A percentile compares a stretch with the other conserved stretches of the same genome.
These are phyloP conservation scores for Staphylotrichum longicolle DNA, from an alignment of 495 filamentous ascomycete genomes.

Conservation along the genomic window DNA sequence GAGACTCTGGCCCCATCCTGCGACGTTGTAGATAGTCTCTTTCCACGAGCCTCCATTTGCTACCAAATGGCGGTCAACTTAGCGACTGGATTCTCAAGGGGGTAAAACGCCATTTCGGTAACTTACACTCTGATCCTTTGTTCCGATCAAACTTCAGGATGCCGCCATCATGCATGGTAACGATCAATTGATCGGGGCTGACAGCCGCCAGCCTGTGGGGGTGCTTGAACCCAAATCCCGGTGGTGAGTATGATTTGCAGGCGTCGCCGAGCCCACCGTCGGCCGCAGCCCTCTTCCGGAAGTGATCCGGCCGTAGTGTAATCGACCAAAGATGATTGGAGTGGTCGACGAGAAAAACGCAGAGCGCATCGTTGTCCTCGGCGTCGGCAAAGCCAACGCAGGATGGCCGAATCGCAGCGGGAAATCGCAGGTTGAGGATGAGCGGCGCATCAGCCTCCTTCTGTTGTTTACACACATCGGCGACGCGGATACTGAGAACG, in stretches of 20 bases:
- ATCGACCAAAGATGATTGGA: conserved; percentile 77
- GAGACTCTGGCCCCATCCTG: conserved; percentile 71
- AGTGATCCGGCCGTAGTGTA: conserved; percentile 75
- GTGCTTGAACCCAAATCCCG: conserved; percentile 70
- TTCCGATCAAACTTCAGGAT: conserved; percentile 69
- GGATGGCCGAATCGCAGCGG: conserved; percentile 63
- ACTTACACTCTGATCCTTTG: conserved; percentile 64
- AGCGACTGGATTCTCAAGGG: not conserved
- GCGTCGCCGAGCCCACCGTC: conserved; percentile 71
- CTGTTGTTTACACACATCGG: conserved; percentile 72
- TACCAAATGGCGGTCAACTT: conserved; percentile 11
- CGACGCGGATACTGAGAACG: conserved; percentile 75
- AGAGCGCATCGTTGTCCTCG: conserved; percentile 72
- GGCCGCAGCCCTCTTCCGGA: conserved; percentile 61
- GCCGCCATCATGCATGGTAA: conserved; percentile 79
- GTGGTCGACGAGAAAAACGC: conserved; percentile 76
- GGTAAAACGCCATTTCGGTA: not conserved
- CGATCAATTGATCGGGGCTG: conserved; percentile 66
- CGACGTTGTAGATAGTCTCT: conserved; percentile 75
- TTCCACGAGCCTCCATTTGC: conserved; percentile 60
- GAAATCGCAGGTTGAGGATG: conserved; percentile 74
- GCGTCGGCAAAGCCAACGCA: conserved; percentile 80
- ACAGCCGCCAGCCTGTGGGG: conserved; percentile 79
- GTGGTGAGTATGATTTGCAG: conserved; percentile 70
- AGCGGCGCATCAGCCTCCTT: conserved; percentile 64